These are phyloP conservation scores for Pisolithus albus DNA, from an alignment of 768 basidiomycete species.

Conservation along the genomic window DNA sequence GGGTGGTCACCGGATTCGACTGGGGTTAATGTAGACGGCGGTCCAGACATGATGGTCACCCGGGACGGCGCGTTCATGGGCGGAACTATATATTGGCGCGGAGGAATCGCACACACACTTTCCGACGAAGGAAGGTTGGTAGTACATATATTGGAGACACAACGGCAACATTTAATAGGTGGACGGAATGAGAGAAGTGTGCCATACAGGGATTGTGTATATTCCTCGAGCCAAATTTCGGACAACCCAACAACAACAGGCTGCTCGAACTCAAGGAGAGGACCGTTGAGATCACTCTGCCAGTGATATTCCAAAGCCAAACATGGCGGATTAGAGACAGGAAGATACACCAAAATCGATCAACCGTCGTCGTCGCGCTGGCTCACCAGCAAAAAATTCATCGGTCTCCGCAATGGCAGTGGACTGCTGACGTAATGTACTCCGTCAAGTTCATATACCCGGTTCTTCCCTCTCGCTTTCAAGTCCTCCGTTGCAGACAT, in stretches of 20 bases:
- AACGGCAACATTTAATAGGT: background rate
- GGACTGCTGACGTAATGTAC: conserved; percentile 36
- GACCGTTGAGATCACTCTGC: conserved; percentile 41
- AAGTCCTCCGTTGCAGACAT: conserved; percentile 32
- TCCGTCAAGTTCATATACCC: conserved; percentile 3
- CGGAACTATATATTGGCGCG: background rate
- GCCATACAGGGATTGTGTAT: conserved; percentile 26
- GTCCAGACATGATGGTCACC: background rate
- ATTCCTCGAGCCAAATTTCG: conserved; percentile 81
- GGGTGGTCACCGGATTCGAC: conserved; percentile 10
- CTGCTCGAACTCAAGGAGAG: conserved; percentile 79
- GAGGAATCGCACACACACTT: too few relatives aligned
- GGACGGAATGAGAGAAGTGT: background rate
- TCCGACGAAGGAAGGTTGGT: too few relatives aligned
- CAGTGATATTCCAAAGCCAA: conserved; percentile 49
- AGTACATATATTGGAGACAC: background rate
- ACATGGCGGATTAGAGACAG: conserved; percentile 64
- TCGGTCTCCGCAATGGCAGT: too few relatives aligned
- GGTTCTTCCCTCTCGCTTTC: conserved; percentile 10
- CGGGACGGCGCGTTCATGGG: background rate
- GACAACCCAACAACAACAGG: conserved; percentile 48
- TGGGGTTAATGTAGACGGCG: conserved; percentile 4
- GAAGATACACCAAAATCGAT: conserved; percentile 34
- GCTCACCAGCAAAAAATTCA: conserved; percentile 25
- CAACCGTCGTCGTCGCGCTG: conserved; percentile 83